Base-by-base conservation (phyloP, 208 protist species). In the Vickermania spadyakhi region DNA sequence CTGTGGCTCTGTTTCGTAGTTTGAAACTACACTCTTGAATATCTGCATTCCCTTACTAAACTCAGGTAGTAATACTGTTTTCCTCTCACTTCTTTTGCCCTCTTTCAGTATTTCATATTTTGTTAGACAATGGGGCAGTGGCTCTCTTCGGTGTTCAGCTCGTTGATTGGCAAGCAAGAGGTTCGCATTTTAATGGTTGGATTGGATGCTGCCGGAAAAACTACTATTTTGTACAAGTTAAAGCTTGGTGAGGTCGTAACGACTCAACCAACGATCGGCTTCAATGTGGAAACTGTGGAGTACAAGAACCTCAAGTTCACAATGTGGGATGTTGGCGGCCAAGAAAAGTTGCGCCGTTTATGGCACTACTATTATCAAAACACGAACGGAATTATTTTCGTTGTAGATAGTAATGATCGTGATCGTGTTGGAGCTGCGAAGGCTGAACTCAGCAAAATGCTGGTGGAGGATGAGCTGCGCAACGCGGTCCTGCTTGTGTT, bases 201-300 rank as follows among this genome's bases (percentile, higher is more conserved):
- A n/a, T 75, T 98, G 14, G 96, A 98, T 77, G 93, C 77, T 55
- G 89, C 92, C 31, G 96, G 96, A 52, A 98, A 98, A 72, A 98
- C 96, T 21, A 96, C 89, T n/a, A 92, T 97, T 52, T 69, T 98
- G 26, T 97, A 97, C 79, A 96, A 97, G 68, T 73, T 97, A 7
- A 98, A 98, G 72, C 72, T 97, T 3, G 93, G 86, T 29, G 87
- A 96, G 62, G 81, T 96, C 54, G 72, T 81, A 13, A 76, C 68
- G 1, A 96, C 87, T 27, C 93, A 96, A 50, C 92, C 94, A 18
- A 97, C 94, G 21, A 95, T 97, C 62, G 91, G 91, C 27, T 81
- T 97, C 74, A 92, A 97, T 67, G 93, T 97, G n/a, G 94, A 97
- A 69, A 95, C 88, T 1, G 87, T 97, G 49, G 71, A 96, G 64